A percentile compares a stretch with the other conserved stretches of the same genome.
phyloP scores from a whole-genome alignment of 257 asterid species.

The Nicotiana undulata region DNA sequence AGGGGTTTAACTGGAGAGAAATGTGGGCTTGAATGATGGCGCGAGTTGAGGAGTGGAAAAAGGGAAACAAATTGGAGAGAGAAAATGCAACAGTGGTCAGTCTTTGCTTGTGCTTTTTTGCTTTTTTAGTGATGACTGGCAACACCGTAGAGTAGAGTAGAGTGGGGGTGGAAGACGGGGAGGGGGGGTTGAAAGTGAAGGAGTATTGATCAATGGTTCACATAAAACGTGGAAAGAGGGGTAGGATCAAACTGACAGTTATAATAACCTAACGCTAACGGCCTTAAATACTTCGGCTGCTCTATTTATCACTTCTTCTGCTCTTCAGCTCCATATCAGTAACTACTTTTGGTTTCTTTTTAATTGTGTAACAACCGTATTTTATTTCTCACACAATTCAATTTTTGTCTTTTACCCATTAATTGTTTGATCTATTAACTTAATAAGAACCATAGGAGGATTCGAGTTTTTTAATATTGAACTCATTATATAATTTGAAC shows the following conservation, averaged over 20 bases:
- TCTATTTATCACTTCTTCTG: neutral
- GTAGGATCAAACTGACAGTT: neutral
- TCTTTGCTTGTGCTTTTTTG: neutral
- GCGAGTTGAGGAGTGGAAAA: constrained; percentile 28
- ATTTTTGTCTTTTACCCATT: neutral
- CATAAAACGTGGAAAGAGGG: neutral
- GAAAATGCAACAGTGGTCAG: constrained; percentile 3
- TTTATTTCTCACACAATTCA: too few species aligned
- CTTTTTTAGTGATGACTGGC: neutral
- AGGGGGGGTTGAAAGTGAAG: neutral
- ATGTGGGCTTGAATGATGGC: constrained; percentile 34
- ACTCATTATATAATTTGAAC: too few species aligned
- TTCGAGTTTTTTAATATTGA: too few species aligned
- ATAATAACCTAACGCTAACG: neutral
- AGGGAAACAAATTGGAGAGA: constrained; percentile 9
- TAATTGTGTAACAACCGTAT: too few species aligned
- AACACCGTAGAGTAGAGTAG: neutral
- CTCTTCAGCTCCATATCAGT: neutral
- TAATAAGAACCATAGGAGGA: too few species aligned
- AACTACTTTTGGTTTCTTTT: neutral
- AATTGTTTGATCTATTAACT: neutral
- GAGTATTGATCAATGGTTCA: neutral
- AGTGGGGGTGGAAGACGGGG: neutral
- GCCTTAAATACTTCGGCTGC: neutral
- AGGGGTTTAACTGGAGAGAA: neutral